These are phyloP conservation scores for Rhizopus delemar DNA, from an alignment of 371 early-diverging fungal species.

Conservation along the genomic window DNA sequence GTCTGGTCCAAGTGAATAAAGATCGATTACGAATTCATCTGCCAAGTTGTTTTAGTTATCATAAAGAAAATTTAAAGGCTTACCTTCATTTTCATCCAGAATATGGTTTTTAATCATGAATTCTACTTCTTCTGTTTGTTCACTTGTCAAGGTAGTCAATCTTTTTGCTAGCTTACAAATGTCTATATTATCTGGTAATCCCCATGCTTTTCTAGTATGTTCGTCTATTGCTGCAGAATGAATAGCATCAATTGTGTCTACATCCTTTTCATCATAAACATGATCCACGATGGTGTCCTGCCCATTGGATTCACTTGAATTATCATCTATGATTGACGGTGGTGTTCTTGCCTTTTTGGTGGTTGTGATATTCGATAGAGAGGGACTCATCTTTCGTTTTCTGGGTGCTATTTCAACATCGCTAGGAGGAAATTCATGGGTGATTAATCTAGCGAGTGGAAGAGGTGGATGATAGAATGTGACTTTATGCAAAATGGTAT, in stretches of 20 bases:
- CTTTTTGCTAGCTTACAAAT: slow-evolving; percentile 44
- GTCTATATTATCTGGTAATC: slow-evolving; percentile 45
- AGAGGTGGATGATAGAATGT: slow-evolving; percentile 31
- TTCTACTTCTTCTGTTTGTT: slow-evolving; percentile 34
- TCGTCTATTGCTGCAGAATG: slow-evolving; percentile 33
- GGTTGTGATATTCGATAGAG: neutral
- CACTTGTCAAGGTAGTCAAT: slow-evolving; percentile 26
- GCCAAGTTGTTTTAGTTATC: neutral
- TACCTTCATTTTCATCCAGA: slow-evolving; percentile 35
- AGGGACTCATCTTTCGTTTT: slow-evolving; percentile 27
- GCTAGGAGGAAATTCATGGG: slow-evolving; percentile 6
- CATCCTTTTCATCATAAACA: slow-evolving; percentile 40
- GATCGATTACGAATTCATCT: slow-evolving; percentile 47
- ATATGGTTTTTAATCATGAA: slow-evolving; percentile 27
- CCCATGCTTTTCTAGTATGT: slow-evolving; percentile 38
- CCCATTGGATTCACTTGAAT: slow-evolving; percentile 1
- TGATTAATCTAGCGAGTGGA: slow-evolving; percentile 4
- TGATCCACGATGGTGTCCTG: slow-evolving; percentile 27
- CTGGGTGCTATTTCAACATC: slow-evolving; percentile 8
- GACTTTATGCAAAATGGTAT: slow-evolving; percentile 50
- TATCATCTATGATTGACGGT: slow-evolving; percentile 1
- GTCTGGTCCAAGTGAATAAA: slow-evolving; percentile 47
- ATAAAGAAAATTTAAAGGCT: neutral
- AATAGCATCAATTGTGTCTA: slow-evolving; percentile 33
- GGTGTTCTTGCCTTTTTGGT: slow-evolving; percentile 18